These are phyloP conservation scores for Pseudopediastrum boryanum DNA, from an alignment of 139 green algal genomes.

Conservation along the genomic window DNA sequence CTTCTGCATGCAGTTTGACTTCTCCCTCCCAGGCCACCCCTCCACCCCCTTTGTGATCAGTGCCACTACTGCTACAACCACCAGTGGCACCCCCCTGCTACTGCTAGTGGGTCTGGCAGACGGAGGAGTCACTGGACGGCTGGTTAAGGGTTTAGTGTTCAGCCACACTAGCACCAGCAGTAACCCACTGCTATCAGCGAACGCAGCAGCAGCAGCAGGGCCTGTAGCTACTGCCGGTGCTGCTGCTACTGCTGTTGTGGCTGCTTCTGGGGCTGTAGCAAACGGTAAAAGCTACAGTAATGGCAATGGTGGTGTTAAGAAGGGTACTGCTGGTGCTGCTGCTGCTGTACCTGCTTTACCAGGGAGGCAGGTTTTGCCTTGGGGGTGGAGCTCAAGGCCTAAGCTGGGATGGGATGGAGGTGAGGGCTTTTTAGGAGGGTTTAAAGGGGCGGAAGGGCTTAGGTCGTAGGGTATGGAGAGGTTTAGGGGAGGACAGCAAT, in stretches of 20 bases:
- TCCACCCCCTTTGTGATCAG: constrained; percentile 21
- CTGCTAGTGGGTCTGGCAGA: constrained; percentile 29
- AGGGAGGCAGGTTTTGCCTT: background rate
- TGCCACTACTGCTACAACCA: constrained; percentile 21
- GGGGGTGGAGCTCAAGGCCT: constrained; percentile 25
- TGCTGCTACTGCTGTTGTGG: background rate
- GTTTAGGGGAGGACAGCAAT: background rate
- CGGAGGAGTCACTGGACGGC: constrained; percentile 9
- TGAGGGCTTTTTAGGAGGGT: background rate
- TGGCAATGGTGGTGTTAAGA: background rate
- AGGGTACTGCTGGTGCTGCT: too few species aligned
- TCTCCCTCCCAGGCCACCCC: constrained; percentile 19
- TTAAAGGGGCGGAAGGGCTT: background rate
- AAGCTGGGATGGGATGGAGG: constrained; percentile 22
- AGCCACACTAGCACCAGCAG: background rate
- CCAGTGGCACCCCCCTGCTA: constrained; percentile 7
- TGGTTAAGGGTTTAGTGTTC: constrained; percentile 5
- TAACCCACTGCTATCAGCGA: too few species aligned
- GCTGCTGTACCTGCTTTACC: background rate
- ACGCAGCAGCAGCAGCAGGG: background rate
- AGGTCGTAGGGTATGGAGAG: background rate
- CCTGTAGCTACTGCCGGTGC: constrained; percentile 13
- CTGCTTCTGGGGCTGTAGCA: background rate
- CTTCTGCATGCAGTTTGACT: constrained; percentile 19
- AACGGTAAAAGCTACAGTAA: background rate